Percentiles rank a stretch among this genome's conserved stretches.
Conservation (phyloP, 106 monocot species). For the Dioscorea alata region DNA sequence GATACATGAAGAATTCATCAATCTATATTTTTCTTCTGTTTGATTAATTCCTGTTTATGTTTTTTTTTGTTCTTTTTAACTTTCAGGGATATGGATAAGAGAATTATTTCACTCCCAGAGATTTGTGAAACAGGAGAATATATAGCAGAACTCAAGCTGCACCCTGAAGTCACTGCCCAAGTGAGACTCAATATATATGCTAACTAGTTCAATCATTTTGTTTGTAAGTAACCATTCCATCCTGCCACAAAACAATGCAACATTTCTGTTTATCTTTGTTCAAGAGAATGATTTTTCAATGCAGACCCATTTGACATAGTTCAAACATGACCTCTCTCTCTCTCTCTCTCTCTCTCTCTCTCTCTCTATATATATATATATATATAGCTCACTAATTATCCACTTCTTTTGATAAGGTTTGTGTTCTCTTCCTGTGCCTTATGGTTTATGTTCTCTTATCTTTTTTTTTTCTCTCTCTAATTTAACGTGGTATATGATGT, state of each 20-base stretch:
- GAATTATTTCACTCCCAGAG: constrained; percentile 74
- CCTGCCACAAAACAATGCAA: neutral
- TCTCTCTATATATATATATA: neutral
- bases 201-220: constrained; percentile 30
- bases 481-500: too few relatives aligned
- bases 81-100: constrained; percentile 72
- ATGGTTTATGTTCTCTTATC: too few relatives aligned
- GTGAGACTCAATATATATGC: constrained; percentile 68
- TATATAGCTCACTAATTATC: too few relatives aligned
- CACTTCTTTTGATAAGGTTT: too few relatives aligned
- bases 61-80: neutral
- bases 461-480: too few relatives aligned
- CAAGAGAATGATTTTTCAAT: too few relatives aligned
- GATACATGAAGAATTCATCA: too few relatives aligned
- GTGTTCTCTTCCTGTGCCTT: too few relatives aligned
- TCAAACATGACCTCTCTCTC: too few relatives aligned
- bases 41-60: too few relatives aligned
- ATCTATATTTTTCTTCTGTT: too few relatives aligned
- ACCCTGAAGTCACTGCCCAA: constrained; percentile 80
- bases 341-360: too few relatives aligned
- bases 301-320: neutral
- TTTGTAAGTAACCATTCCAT: neutral
- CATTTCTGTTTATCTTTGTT: neutral
- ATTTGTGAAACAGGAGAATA: constrained; percentile 92
- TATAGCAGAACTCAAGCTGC: constrained; percentile 85